phyloP scores from a whole-genome alignment of 179 eudicot species.

The Sideroxylon spinosum region DNA sequence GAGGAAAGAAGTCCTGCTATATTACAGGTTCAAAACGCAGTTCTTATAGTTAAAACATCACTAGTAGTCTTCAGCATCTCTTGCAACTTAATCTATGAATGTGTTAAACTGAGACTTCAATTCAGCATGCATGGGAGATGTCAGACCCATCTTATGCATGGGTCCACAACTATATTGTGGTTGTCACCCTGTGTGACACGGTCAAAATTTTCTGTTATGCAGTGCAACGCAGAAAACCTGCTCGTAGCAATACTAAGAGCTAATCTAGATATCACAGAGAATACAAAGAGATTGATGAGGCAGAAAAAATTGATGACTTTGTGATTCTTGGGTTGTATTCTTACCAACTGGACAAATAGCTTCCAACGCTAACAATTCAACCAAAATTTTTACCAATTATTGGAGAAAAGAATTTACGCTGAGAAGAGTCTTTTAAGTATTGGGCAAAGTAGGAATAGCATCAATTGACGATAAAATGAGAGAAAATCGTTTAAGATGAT shows the following conservation, averaged over 20 bases:
- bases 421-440: too few relatives aligned
- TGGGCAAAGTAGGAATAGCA: too few relatives aligned
- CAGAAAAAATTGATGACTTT: background rate
- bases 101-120: background rate
- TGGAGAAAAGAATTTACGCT: background rate
- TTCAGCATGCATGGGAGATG: background rate
- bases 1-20: constrained; percentile 86
- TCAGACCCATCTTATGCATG: background rate
- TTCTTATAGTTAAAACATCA: background rate
- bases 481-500: too few relatives aligned
- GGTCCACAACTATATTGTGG: background rate
- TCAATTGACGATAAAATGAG: too few relatives aligned
- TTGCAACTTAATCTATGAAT: background rate
- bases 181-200: background rate
- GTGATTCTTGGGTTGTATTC: background rate
- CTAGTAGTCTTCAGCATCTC: background rate
- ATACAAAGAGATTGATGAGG: background rate
- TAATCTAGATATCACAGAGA: background rate
- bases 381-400: background rate
- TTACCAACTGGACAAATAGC: constrained; percentile 8
- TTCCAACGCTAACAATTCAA: background rate
- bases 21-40: constrained; percentile 61
- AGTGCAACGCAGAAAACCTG: background rate
- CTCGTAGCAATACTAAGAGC: background rate
- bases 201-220: background rate